Evolutionary conservation across 768 basidiomycete species (phyloP), one percentile per base, ranked within the genome.

Genomic region (Pleurotus eryngii): DNA sequence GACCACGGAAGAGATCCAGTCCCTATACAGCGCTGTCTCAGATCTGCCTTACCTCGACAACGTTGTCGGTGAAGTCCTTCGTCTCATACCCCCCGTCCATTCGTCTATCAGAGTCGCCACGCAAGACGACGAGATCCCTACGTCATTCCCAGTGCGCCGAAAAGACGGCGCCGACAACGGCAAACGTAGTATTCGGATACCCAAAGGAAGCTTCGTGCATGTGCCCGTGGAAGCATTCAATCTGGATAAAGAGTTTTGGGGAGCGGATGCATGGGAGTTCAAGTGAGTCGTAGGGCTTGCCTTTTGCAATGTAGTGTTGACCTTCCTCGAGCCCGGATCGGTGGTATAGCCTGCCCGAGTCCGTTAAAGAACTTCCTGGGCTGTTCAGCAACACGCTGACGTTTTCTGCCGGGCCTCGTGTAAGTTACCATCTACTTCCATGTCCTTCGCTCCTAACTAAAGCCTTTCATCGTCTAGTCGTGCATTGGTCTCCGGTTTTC

Each of bases 401-500:
- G 0, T 93, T 93, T 65, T 92, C 90, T 11, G 85, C 87, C 17
- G 92, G 91, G 17, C 90, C 90, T 47, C 79, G 91, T 49, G 91
- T 90, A 67, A 57, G 89, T 76, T 3, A 49, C 17, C 24, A 12
- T 22, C 17, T 53, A 40, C 27, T n/a, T 26, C 56, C 45, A n/a
- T 38, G 5, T 58, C 3, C 42, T 46, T 20, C 14, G 46, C 24
- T 47, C 30, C 30, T 35, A 9, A 35, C 30, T 11, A 35, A 9
- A 60, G 55, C 30, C 59, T 54, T n/a, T 49, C 18, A 30, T 50
- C 53, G 17, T 58, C 51, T 54, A 93, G 91, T 87, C 89, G 1
- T 93, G 92, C 65, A 88, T 92, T 49, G 91, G 91, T 2, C 77
- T 89, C 74, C 83, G 86, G 20, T 91, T 94, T 68, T 89, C 91